Base-by-base conservation (phyloP, 495 filamentous ascomycete species). In the Thermochaetoides thermophila region DNA sequence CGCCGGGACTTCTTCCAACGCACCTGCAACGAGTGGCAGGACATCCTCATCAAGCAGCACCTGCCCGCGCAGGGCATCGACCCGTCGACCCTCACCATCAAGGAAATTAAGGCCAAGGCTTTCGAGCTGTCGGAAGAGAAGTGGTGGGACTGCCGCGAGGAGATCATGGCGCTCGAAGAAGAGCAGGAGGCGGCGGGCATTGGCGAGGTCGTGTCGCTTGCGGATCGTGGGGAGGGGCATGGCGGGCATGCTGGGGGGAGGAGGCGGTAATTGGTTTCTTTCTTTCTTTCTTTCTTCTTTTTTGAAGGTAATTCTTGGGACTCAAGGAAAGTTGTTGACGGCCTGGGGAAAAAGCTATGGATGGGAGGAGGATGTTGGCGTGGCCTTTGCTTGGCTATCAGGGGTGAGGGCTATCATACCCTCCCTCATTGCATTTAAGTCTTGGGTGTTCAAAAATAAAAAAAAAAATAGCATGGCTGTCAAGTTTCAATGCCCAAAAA, bases 131-230 rank as follows among this genome's bases (percentile, higher is more conserved):
- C 84, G 26, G 89, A 97, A 59, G 81, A 83, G 53, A 93, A 86
- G 50, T 97, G 89, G 89, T 97, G 89, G 89, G 89, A 94, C 63
- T 86, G 81, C 52, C 67, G 89, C 44, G 89, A 97, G 56, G 89
- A 97, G 59, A 81, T 97, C 40, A 79, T 75, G 37, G 81, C 76
- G 6, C 61, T 95, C 42, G 89, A 97, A 58, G 87, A 95, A 57
- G 86, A 93, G 58, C 87, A 95, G 55, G 85, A 94, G 58, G 85
- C 81, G 24, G 83, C 86, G 17, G 89, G 89, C 12, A 95, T 95
- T 58, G 80, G 84, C 5, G 89, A 97, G 58, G 81, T 97, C 17
- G 81, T 97, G 17, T 89, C 75, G 51, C 64, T 95, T 32, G 73
- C 70, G 37, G 85, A 93, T 38, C 64, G 73, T 40, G 56, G 56